A percentile compares a stretch with the other conserved stretches of the same genome.
These are phyloP conservation scores for Acmispon strigosus DNA, from an alignment of 306 rosid species.

Conservation along the genomic window DNA sequence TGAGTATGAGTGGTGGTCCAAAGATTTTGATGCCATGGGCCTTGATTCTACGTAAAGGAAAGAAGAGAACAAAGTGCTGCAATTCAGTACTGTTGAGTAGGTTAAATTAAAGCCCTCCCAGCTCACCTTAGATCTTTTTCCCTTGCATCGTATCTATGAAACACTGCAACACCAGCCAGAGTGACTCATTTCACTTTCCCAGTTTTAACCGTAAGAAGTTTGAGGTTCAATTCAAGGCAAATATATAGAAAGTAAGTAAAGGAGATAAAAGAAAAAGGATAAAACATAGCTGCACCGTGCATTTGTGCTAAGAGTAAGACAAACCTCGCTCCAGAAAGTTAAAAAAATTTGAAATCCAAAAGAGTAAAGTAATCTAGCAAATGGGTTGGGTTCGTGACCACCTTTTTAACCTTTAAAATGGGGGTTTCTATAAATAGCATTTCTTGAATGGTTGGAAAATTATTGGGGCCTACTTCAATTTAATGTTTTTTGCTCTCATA, in stretches of 20 bases:
- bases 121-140: conserved; percentile 27
- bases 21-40: conserved; percentile 22
- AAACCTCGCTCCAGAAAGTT: conserved; percentile 3
- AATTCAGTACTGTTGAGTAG: conserved; percentile 12
- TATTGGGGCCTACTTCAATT: not conserved
- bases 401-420: conserved; percentile 19
- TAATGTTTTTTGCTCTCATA: not conserved
- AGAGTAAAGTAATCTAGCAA: conserved; percentile 15
- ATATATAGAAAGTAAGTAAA: not conserved
- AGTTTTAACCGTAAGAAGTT: not conserved
- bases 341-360: conserved; percentile 18
- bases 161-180: conserved; percentile 34
- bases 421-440: conserved; percentile 38
- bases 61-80: conserved; percentile 28
- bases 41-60: conserved; percentile 27
- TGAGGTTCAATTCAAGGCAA: not conserved
- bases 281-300: not conserved
- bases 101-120: conserved; percentile 10
- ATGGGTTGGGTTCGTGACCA: conserved; percentile 17
- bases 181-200: conserved; percentile 4
- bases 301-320: conserved; percentile 16
- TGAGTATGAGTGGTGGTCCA: conserved; percentile 34
- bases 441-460: conserved; percentile 41
- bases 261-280: not conserved
- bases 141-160: conserved; percentile 32